Conservation (phyloP, 2,329 filamentous ascomycete genomes). For the Eutypella sp. region DNA sequence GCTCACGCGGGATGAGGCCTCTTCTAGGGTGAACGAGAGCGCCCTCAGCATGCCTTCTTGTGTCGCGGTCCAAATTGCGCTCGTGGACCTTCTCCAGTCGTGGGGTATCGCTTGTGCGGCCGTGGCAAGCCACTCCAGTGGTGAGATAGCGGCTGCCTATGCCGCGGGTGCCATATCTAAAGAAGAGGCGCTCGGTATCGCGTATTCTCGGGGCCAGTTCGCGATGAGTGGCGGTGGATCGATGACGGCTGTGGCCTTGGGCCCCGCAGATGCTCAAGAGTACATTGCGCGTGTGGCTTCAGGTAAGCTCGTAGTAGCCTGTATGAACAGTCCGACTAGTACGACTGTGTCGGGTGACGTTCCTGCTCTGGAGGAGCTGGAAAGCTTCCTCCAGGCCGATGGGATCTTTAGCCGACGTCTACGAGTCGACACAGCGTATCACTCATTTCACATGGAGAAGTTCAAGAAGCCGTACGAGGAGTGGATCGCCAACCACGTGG, state of each 20-base stretch:
- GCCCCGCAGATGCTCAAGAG: background rate
- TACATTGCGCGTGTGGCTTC: background rate
- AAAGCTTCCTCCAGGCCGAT: background rate
- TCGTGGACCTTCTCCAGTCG: background rate
- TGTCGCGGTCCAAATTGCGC: background rate
- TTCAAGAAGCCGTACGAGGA: conserved; percentile 2
- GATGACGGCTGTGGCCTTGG: background rate
- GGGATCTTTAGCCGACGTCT: conserved; percentile 16
- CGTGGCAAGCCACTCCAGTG: background rate
- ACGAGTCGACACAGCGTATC: conserved; percentile 13
- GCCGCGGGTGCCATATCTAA: background rate
- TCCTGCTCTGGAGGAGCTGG: conserved; percentile 21
- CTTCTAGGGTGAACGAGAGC: conserved; percentile 1
- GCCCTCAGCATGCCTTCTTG: background rate
- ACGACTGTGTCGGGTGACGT: conserved; percentile 23
- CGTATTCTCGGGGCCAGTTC: background rate
- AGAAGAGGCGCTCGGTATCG: background rate
- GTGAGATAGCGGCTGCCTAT: background rate
- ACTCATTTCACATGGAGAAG: conserved; percentile 6
- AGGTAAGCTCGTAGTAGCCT: conserved; percentile 21
- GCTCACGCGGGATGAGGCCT: conserved; percentile 13
- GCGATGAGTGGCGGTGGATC: background rate
- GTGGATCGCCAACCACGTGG: conserved; percentile 2
- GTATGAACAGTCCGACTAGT: too few species aligned
- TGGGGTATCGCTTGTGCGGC: background rate